These are phyloP conservation scores for Wickerhamiella azyma DNA, from an alignment of 805 yeast species.

Conservation along the genomic window DNA sequence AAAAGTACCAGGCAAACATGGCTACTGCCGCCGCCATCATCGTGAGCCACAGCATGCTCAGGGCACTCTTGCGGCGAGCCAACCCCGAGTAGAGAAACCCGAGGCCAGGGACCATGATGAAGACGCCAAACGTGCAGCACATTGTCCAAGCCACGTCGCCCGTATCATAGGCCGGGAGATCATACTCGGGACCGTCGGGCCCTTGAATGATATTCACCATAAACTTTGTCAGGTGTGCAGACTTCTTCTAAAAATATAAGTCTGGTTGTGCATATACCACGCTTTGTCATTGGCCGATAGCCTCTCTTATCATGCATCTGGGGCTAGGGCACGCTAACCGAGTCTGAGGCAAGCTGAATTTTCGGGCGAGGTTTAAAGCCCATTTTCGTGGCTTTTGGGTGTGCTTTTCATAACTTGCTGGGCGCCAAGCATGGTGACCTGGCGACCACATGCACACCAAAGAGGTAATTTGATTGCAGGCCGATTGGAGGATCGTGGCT, in stretches of 20 bases:
- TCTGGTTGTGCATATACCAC: not conserved
- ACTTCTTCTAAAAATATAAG: too few species aligned
- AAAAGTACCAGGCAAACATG: conserved; percentile 86
- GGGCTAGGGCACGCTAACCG: not conserved
- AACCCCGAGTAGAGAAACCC: conserved; percentile 87
- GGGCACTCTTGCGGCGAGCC: conserved; percentile 79
- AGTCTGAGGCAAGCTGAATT: too few species aligned
- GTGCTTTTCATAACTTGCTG: too few species aligned
- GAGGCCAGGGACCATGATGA: conserved; percentile 90
- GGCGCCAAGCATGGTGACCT: too few species aligned
- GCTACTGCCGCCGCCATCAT: conserved; percentile 61
- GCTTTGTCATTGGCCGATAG: not conserved
- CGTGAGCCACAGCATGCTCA: conserved; percentile 73
- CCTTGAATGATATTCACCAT: conserved; percentile 2
- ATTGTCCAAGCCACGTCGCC: conserved; percentile 29
- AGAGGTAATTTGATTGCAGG: too few species aligned
- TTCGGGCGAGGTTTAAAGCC: too few species aligned
- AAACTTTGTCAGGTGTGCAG: not conserved
- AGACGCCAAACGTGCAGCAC: conserved; percentile 39
- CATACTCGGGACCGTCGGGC: conserved; percentile 6
- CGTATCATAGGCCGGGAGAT: conserved; percentile 22
- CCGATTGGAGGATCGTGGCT: too few species aligned
- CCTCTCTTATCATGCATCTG: not conserved
- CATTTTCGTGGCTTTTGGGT: too few species aligned
- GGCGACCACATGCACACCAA: too few species aligned